Base-by-base conservation (phyloP, 495 filamentous ascomycete species). In the Penicillium antarcticum region DNA sequence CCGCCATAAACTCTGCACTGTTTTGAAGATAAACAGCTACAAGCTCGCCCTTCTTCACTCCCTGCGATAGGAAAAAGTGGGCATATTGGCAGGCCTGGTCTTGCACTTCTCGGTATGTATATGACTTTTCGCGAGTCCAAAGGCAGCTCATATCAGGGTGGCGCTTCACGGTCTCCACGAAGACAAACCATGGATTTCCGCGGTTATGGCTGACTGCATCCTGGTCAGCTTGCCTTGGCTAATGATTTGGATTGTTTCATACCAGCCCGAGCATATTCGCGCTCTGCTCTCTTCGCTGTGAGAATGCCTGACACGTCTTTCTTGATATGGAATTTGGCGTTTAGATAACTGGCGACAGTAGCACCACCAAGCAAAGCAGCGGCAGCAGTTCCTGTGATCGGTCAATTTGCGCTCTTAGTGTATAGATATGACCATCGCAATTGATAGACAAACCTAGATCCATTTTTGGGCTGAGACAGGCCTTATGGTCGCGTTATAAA, bases 1-100 rank as follows among this genome's bases (percentile, higher is more conserved):
- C 76, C 45, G 87, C 78, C 26, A 89, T 60, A 61, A 89, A 89
- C 59, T 89, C 83, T 1, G 80, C 76, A 7, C 78, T 76, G 58
- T 91, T 92, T 48, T 74, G 75, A 60, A 91, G 74, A 66, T 85
- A 89, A 48, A 91, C 77, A 4, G 76, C 79, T 0, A 90, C 84
- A 2, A 90, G 67, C 7, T 90, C 81, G n/a, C 81, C 80, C 1
- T 80, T 79, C 57, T 77, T 61, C 16, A 91, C 79, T 7, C 84
- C 83, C 24, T 79, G 66, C 1, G 74, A 62, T 11, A 81, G 67
- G 59, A 86, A 87, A 70, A 77, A 91, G 45, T 82, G 73, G 1
- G 78, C 87, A 52, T 84, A 89, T 52, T 83, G 85, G 55, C 80
- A 77, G 10, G 71, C 73, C 12, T 75, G 70, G 5, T 74, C 75